These are phyloP conservation scores for Anethum foeniculum DNA, from an alignment of 140 eudicot species.

Conservation along the genomic window DNA sequence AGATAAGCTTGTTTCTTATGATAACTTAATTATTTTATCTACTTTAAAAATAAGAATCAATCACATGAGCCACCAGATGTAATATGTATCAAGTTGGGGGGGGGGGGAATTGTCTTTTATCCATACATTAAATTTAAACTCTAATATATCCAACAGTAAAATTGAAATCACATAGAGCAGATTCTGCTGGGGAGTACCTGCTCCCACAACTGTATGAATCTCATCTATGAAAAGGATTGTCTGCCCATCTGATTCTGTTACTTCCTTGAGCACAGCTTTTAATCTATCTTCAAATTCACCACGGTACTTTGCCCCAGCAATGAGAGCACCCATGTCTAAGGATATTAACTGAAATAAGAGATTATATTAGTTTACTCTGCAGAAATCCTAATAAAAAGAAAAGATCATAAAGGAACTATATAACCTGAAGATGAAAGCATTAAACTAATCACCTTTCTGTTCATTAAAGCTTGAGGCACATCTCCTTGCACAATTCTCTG, in stretches of 20 bases:
- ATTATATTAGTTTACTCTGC: neutral
- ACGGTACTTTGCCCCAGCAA: slow-evolving; percentile 97
- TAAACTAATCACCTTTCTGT: slow-evolving; percentile 50
- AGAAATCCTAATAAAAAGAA: neutral
- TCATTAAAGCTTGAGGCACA: slow-evolving; percentile 96
- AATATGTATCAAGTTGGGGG: neutral
- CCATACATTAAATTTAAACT: neutral
- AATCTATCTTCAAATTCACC: slow-evolving; percentile 98
- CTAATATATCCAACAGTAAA: neutral
- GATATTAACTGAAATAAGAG: slow-evolving; percentile 65
- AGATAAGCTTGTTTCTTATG: neutral
- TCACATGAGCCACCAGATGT: neutral
- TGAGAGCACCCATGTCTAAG: slow-evolving; percentile 97
- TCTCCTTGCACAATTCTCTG: slow-evolving; percentile 98
- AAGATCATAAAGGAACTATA: neutral
- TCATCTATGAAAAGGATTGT: slow-evolving; percentile 90
- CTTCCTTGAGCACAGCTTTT: slow-evolving; percentile 96
- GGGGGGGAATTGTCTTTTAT: neutral
- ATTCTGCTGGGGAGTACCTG: slow-evolving; percentile 40
- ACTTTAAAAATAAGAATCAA: neutral
- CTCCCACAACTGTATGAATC: slow-evolving; percentile 96
- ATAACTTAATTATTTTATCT: neutral
- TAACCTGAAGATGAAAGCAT: neutral
- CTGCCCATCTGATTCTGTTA: slow-evolving; percentile 94
- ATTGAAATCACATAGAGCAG: neutral